These are phyloP conservation scores for Trametes coccinea DNA, from an alignment of 768 basidiomycete species.

Conservation along the genomic window DNA sequence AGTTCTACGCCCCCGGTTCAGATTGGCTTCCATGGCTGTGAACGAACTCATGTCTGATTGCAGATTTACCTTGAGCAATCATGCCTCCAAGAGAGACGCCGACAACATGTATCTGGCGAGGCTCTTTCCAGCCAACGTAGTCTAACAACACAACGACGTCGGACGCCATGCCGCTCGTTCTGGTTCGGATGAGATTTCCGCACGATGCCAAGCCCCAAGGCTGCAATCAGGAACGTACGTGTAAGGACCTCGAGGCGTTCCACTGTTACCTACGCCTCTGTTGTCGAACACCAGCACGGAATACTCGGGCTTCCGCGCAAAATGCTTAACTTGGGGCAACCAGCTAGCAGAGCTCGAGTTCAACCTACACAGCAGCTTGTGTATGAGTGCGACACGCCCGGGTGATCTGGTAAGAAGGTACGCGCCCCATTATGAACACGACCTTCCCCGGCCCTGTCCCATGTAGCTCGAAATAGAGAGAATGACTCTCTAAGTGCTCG, in stretches of 20 bases:
- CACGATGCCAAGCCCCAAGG: not conserved
- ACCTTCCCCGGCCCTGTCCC: constrained; percentile 65
- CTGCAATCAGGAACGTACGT: constrained; percentile 47
- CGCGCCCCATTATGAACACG: constrained; percentile 75
- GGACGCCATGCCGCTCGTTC: constrained; percentile 77
- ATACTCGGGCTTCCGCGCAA: constrained; percentile 54
- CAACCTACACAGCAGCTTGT: constrained; percentile 39
- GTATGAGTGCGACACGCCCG: not conserved
- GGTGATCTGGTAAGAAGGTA: not conserved
- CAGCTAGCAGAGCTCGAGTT: constrained; percentile 66
- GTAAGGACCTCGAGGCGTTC: constrained; percentile 72
- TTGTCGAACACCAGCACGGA: constrained; percentile 80
- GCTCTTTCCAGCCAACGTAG: constrained; percentile 67
- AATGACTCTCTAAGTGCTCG: constrained; percentile 60
- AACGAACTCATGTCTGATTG: too few species aligned
- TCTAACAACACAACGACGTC: constrained; percentile 69
- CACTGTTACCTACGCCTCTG: constrained; percentile 78
- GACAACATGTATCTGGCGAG: constrained; percentile 65
- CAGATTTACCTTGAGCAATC: constrained; percentile 67
- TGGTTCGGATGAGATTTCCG: constrained; percentile 28
- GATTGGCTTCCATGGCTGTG: too few species aligned
- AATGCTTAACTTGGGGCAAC: constrained; percentile 64
- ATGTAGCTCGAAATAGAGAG: constrained; percentile 79
- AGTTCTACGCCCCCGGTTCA: constrained; percentile 49
- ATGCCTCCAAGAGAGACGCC: constrained; percentile 81